Conservation (phyloP, 2,329 filamentous ascomycete genomes). For the Botrytis byssoidea region DNA sequence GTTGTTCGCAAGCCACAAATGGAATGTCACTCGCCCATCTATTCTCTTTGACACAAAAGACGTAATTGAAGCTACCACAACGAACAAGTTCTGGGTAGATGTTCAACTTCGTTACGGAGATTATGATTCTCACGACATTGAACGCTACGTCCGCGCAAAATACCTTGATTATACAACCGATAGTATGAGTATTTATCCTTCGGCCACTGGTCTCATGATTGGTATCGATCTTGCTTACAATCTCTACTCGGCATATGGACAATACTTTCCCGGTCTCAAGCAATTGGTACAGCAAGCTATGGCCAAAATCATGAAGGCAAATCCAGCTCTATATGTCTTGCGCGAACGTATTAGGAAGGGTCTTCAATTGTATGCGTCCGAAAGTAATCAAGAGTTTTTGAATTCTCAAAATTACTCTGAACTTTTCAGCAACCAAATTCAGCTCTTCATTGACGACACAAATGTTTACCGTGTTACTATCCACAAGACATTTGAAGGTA, state of each 20-base stretch:
- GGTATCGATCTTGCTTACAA: slow-evolving; percentile 98
- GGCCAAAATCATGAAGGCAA: slow-evolving; percentile 99
- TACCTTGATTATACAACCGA: slow-evolving; percentile 99
- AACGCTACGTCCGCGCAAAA: slow-evolving; percentile 94
- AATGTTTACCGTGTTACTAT: slow-evolving; percentile 99
- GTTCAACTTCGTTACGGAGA: slow-evolving; percentile 95
- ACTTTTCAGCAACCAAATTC: slow-evolving; percentile 97
- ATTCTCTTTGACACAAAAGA: slow-evolving; percentile 96
- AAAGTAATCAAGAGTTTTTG: slow-evolving; percentile 98
- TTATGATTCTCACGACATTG: slow-evolving; percentile 98
- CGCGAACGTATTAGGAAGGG: slow-evolving; percentile 98
- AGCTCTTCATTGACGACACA: slow-evolving; percentile 98
- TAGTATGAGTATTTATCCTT: slow-evolving; percentile 98
- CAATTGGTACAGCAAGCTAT: slow-evolving; percentile 95
- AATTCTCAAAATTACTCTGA: slow-evolving; percentile 99
- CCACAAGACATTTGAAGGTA: slow-evolving; percentile 99
- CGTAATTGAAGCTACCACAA: slow-evolving; percentile 86
- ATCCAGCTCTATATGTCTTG: slow-evolving; percentile 91
- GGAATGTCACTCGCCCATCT: slow-evolving; percentile 94
- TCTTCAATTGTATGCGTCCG: slow-evolving; percentile 94
- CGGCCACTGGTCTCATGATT: slow-evolving; percentile 94
- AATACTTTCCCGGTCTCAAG: slow-evolving; percentile 98
- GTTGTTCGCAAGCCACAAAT: slow-evolving; percentile 96
- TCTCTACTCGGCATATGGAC: slow-evolving; percentile 94
- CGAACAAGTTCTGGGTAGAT: slow-evolving; percentile 99